Base-by-base conservation (phyloP, 768 basidiomycete species). In the Boletus bicolor region DNA sequence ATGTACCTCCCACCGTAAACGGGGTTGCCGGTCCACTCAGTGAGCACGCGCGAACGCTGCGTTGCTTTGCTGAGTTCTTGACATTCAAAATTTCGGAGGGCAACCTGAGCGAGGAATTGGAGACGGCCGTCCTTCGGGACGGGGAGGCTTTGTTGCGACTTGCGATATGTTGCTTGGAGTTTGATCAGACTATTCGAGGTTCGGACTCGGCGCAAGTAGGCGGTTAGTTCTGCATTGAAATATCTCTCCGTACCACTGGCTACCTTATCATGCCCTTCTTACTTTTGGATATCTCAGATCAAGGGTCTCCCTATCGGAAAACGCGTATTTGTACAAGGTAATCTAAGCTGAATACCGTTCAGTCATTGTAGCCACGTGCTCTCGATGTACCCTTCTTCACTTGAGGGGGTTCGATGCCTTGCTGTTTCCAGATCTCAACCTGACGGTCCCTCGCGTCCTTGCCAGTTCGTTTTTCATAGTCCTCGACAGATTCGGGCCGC, bases 371-470 rank as follows among this genome's bases (percentile, higher is more conserved):
- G 12, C 84, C 83, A 34, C 78, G 75, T 49, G 79, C 69, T 57
- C 77, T 76, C 17, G 72, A 54, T 35, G 64, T 50, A 24, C 65
- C 70, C 30, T 67, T 73, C 37, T 62, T 64, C 49, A 59, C 64
- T 38, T 65, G 48, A n/a, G 73, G 72, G 38, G 75, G 64, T 12
- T 75, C 74, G 44, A 85, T 60, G 4, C 87, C 89, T 58, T 85
- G 79, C 65, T 84, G 77, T 68, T 79, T 83, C 83, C 84, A 89
- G 52, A 89, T 75, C 64, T 87, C 89, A 37, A 84, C 63, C 68
- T 88, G 83, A 54, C 87, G 79, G 70, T 93, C 89, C 60, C 84
- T 85, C 0, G 89, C 88, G 47, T 75, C 68, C 67, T 86, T 85
- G 14, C 89, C 89, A 1, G 79, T 83, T 61, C 76, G 63, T 43